Base-by-base conservation (phyloP, 805 yeast genomes). In the Zygosaccharomyces bailii region DNA sequence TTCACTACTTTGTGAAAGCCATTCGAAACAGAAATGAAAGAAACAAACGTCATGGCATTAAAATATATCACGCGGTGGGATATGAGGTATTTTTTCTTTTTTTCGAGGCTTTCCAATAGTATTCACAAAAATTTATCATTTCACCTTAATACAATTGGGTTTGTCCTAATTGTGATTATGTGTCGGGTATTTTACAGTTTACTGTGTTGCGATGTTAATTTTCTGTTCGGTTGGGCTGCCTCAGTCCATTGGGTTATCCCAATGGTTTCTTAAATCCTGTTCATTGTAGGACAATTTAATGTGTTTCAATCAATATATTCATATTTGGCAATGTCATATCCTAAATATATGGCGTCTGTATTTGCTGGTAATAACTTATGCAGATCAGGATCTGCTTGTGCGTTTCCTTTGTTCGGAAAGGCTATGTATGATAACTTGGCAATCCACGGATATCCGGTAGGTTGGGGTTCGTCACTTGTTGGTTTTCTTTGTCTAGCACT, bases 31-130 rank as follows among this genome's bases (percentile, higher is more conserved):
- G 68, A 73, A n/a, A 27, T 72, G 16, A 50, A 59, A 39, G 85
- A 80, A 58, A 85, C 85, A 0, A 76, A 75, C 23, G 73, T 80
- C 11, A 44, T 79, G n/a, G 66, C 78, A 23, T 71, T 79, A 45
- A 71, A 79, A 54, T 14, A 18, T 79, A 78, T 57, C 64, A 75
- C 52, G 77, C 80, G 0, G 52, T 79, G 40, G 66, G 72, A 5
- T 80, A 80, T 57, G 75, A 81, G 21, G 59, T 73, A 21, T 51
- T 76, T 48, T 80, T 78, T 56, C 57, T 78, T 17, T 80, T 76
- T 68, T 76, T 80, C 53, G 85, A 81, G 60, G 79, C 5, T 77
- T 77, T 62, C 85, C 86, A 8, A 65, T 79, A 24, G 79, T 76
- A 2, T 81, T 73, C 49, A 44, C 49, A 6, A 73, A 68, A 2